Evolutionary conservation across 1,139 yeast species (phyloP).

Genomic region (Diutina mesorugosa): DNA sequence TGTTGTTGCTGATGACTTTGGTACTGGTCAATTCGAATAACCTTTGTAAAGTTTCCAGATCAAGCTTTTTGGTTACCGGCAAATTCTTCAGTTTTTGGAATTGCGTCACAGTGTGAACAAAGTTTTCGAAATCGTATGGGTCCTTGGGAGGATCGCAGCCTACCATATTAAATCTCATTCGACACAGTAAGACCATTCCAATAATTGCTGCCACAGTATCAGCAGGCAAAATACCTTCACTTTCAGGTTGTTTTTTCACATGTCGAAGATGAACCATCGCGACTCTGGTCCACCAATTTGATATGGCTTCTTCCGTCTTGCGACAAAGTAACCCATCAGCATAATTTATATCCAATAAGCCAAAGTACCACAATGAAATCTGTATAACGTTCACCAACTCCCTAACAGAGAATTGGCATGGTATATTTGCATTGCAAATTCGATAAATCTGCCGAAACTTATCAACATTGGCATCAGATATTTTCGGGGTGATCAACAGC

Average conservation of each 20-base stretch:
- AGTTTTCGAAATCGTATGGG: conserved; percentile 64
- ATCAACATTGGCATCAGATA: conserved; percentile 70
- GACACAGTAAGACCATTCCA: conserved; percentile 45
- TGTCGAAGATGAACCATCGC: conserved; percentile 44
- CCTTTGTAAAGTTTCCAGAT: conserved; percentile 47
- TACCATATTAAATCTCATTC: conserved; percentile 49
- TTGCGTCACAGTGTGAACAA: conserved; percentile 47
- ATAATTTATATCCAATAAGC: conserved; percentile 49
- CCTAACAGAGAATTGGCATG: conserved; percentile 54
- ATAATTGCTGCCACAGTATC: conserved; percentile 44
- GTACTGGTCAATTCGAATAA: conserved; percentile 49
- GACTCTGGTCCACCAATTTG: conserved; percentile 72
- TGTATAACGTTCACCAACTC: conserved; percentile 70
- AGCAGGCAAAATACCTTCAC: conserved; percentile 40
- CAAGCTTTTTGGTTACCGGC: conserved; percentile 45
- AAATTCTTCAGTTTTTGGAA: conserved; percentile 62
- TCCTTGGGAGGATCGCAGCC: conserved; percentile 79
- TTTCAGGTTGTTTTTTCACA: not conserved
- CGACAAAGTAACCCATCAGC: conserved; percentile 82
- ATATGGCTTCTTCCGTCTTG: conserved; percentile 59
- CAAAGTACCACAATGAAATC: conserved; percentile 66
- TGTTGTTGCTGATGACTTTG: conserved; percentile 14
- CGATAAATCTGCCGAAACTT: conserved; percentile 71
- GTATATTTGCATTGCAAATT: conserved; percentile 31
- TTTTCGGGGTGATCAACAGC: conserved; percentile 43